Percentiles rank a stretch among this genome's conserved stretches.
These are phyloP conservation scores for Conringia planisiliqua DNA, from an alignment of 345 rosid species.

Conservation along the genomic window DNA sequence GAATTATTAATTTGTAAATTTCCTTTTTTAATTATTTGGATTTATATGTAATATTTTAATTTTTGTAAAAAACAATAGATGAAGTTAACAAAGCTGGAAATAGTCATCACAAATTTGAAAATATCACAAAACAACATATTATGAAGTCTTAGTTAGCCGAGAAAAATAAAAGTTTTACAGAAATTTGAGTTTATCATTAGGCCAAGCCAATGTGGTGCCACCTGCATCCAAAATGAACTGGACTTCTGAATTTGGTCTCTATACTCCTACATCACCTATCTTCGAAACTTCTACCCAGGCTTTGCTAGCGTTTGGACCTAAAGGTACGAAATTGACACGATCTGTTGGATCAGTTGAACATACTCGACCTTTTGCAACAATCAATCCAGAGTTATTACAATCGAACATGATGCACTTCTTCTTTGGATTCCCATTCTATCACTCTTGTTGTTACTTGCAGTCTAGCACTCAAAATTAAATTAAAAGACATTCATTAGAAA, in stretches of 20 bases:
- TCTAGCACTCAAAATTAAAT: too few species aligned
- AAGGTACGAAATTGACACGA: not conserved
- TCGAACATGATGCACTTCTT: not conserved
- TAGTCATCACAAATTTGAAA: too few species aligned
- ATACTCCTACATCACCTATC: not conserved
- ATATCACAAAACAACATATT: too few species aligned
- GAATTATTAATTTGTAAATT: too few species aligned
- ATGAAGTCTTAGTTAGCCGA: too few species aligned
- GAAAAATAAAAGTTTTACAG: too few species aligned
- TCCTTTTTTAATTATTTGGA: too few species aligned
- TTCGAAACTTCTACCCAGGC: not conserved
- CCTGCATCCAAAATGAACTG: not conserved
- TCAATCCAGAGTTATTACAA: not conserved
- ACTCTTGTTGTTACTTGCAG: not conserved
- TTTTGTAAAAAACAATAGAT: too few species aligned
- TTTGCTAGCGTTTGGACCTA: not conserved
- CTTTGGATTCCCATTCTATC: not conserved
- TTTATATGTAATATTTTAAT: too few species aligned
- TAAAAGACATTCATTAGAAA: not conserved
- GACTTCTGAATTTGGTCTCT: not conserved
- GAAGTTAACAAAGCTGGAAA: too few species aligned
- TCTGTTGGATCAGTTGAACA: not conserved
- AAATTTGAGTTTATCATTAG: too few species aligned
- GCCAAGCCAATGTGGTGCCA: not conserved
- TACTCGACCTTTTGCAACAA: not conserved